Evolutionary conservation across 2,329 filamentous ascomycete species (phyloP), one percentile per base, ranked within the genome.

Genomic region (Hyphodiscus sp.): DNA sequence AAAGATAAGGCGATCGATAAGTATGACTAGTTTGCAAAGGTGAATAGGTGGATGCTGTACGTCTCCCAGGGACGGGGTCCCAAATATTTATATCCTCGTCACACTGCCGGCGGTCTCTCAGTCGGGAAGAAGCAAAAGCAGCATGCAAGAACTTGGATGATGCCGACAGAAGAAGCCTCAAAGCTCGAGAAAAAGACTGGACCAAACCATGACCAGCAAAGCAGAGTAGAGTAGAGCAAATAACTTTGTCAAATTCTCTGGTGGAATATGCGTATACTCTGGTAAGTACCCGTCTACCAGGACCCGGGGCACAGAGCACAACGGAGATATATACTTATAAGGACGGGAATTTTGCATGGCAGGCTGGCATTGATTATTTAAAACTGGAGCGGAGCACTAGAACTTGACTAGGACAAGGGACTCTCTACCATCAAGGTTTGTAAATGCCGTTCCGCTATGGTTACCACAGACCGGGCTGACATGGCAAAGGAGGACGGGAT

Each of bases 261-360:
- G 6, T 43, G 41, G 30, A 48, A n/a, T 48, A 49, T 46, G 46
- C 49, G 49, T 26, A 33, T 29, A 23, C 3, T 47, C 10, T 23
- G 23, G 23, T 26, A 26, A 26, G 18, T 20, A 29, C 45, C 45
- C 29, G 20, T 42, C 43, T 51, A 41, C 43, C 50, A 30, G 46
- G 49, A 52, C 46, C 29, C 51, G 49, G 50, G 48, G 50, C 38
- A 50, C 45, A 42, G n/a, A n/a, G 41, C 50, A 46, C n/a, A 38
- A 30, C 52, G 49, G 43, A 33, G 45, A 43, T 51, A 54, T 52
- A 54, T 57, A 54, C 51, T 55, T 44, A 38, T 53, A 29, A 47
- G 52, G 50, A 52, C 19, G 20, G n/a, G 33, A 38, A 6, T 38
- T 38, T 47, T 57, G 52, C 52, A 54, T 52, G 46, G 41, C 33